Conservation (phyloP, 2,329 filamentous ascomycete genomes). For the Epichloe hybrida region DNA sequence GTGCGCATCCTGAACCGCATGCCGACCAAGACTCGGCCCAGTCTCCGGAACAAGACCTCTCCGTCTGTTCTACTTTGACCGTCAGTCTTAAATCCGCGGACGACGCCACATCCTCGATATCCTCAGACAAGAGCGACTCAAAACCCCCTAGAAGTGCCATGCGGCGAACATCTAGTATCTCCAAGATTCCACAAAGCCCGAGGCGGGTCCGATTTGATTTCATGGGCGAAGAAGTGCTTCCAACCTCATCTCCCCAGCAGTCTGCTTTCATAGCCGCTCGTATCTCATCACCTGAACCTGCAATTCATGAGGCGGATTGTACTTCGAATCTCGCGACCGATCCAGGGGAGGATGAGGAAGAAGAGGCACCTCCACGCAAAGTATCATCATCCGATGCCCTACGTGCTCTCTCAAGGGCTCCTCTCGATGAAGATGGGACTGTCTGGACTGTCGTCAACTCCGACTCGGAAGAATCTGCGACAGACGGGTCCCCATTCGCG, state of each 20-base stretch:
- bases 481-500: constrained; percentile 1
- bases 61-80: constrained; percentile 24
- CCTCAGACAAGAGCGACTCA: constrained; percentile 39
- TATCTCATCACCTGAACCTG: constrained; percentile 12
- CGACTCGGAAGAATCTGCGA: constrained; percentile 14
- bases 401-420: constrained; percentile 35
- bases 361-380: constrained; percentile 33
- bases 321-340: constrained; percentile 22
- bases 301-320: constrained; percentile 15
- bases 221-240: constrained; percentile 44
- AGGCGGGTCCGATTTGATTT: constrained; percentile 50
- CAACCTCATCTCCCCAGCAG: constrained; percentile 40
- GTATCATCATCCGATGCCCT: constrained; percentile 43
- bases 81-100: constrained; percentile 23
- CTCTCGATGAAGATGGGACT: constrained; percentile 32
- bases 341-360: constrained; percentile 27
- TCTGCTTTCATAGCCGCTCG: constrained; percentile 18
- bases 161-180: constrained; percentile 39
- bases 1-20: background rate
- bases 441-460: constrained; percentile 37
- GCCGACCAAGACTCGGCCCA: constrained; percentile 5
- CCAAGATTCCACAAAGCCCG: constrained; percentile 38
- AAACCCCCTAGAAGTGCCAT: constrained; percentile 42
- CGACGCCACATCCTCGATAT: constrained; percentile 34
- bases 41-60: constrained; percentile 10